Conservation (phyloP, 2,329 filamentous ascomycete species). For the Fusarium concolor region DNA sequence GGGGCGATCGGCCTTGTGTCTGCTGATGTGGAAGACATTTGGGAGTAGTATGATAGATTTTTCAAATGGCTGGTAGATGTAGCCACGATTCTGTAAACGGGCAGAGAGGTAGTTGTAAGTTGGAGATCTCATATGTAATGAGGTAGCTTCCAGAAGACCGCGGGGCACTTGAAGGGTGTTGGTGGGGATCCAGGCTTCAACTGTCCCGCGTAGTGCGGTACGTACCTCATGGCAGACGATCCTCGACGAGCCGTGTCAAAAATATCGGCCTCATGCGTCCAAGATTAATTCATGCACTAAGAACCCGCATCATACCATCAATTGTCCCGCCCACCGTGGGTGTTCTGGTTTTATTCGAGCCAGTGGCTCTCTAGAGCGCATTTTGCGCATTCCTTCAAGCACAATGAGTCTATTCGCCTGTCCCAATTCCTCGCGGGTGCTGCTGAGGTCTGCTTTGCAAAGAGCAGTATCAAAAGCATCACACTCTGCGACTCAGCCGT, state of each 20-base stretch:
- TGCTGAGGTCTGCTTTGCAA: conserved; percentile 47
- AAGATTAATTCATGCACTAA: conserved; percentile 46
- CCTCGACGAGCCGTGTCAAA: conserved; percentile 32
- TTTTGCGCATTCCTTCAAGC: conserved; percentile 35
- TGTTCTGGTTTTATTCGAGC: conserved; percentile 37
- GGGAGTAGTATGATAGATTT: background rate
- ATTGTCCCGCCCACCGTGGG: conserved; percentile 14
- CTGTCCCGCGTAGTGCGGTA: conserved; percentile 25
- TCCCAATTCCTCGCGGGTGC: conserved; percentile 47
- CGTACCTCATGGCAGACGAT: conserved; percentile 31
- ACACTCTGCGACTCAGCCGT: conserved; percentile 33
- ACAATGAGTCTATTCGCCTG: conserved; percentile 47
- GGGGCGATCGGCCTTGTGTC: conserved; percentile 71
- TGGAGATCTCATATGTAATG: conserved; percentile 1
- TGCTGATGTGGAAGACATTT: conserved; percentile 70
- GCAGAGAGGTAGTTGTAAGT: background rate
- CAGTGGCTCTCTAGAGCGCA: conserved; percentile 42
- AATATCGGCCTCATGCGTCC: conserved; percentile 36
- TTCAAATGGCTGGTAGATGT: background rate
- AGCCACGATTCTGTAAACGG: background rate
- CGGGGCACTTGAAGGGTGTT: conserved; percentile 30
- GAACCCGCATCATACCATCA: conserved; percentile 37
- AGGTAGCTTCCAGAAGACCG: conserved; percentile 12
- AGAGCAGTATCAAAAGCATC: conserved; percentile 38
- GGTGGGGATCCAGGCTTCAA: conserved; percentile 42